phyloP scores from a whole-genome alignment of 2,329 filamentous ascomycete species.

The Cercospora sojina region DNA sequence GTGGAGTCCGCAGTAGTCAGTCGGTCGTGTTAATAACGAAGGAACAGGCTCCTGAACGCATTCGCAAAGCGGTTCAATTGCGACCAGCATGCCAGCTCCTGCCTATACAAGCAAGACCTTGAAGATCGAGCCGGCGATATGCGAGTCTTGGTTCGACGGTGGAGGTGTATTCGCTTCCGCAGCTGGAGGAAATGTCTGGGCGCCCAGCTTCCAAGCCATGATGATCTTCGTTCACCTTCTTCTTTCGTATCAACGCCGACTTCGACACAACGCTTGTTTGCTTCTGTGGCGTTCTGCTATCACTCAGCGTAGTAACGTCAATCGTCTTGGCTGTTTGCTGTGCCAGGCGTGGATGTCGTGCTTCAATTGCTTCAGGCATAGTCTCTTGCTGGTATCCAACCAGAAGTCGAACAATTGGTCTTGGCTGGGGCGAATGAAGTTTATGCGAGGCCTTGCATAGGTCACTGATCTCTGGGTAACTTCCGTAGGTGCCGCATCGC shows the following conservation, averaged over 20 bases:
- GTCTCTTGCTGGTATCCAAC: slow-evolving; percentile 4
- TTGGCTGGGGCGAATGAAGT: not conserved
- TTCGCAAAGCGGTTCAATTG: not conserved
- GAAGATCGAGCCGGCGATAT: slow-evolving; percentile 10
- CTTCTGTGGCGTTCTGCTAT: slow-evolving; percentile 15
- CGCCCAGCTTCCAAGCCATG: slow-evolving; percentile 13
- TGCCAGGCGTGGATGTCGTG: not conserved
- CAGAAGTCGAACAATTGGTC: not conserved
- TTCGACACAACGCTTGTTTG: slow-evolving; percentile 10
- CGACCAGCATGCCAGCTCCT: slow-evolving; percentile 8
- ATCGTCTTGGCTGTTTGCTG: not conserved
- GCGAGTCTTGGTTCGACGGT: slow-evolving; percentile 16
- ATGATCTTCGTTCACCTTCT: slow-evolving; percentile 11
- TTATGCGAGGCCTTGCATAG: not conserved
- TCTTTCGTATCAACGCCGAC: not conserved
- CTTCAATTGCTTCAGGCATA: not conserved
- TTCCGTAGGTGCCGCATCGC: slow-evolving; percentile 4
- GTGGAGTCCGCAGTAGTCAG: not conserved
- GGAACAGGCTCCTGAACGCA: not conserved
- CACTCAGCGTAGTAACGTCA: slow-evolving; percentile 17
- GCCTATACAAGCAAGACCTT: slow-evolving; percentile 10
- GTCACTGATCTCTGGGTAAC: not conserved
- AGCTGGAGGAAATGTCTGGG: slow-evolving; percentile 5
- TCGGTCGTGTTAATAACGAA: not conserved
- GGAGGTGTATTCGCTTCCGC: slow-evolving; percentile 1